Percentiles rank a stretch among this genome's conserved stretches.
These are phyloP conservation scores for Pestalotiopsis sp. DNA, from an alignment of 2,329 filamentous ascomycete genomes.

Conservation along the genomic window DNA sequence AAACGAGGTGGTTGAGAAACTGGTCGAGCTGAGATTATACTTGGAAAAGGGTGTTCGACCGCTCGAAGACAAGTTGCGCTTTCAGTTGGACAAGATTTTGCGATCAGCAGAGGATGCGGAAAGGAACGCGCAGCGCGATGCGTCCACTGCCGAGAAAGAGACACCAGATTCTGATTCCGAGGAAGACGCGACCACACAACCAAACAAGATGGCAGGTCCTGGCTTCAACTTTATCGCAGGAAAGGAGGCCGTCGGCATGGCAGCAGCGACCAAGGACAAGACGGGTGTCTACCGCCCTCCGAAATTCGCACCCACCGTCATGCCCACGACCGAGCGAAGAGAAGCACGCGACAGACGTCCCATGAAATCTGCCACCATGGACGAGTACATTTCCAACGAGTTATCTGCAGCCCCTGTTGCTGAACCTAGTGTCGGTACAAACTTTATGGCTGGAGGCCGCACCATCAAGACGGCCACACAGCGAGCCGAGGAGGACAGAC, in stretches of 20 bases:
- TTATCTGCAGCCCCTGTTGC: slow-evolving; percentile 80
- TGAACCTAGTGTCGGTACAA: slow-evolving; percentile 89
- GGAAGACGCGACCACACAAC: slow-evolving; percentile 19
- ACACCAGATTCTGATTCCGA: slow-evolving; percentile 37
- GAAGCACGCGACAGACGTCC: slow-evolving; percentile 64
- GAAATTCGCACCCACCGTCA: slow-evolving; percentile 81
- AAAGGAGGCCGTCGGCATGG: slow-evolving; percentile 33
- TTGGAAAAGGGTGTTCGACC: slow-evolving; percentile 91
- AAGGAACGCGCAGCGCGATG: slow-evolving; percentile 41
- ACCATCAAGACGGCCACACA: slow-evolving; percentile 78
- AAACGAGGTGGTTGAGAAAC: slow-evolving; percentile 76
- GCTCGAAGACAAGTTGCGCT: slow-evolving; percentile 86
- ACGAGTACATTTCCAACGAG: slow-evolving; percentile 89
- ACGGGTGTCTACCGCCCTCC: slow-evolving; percentile 88
- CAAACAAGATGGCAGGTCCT: slow-evolving; percentile 38
- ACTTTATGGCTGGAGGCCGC: slow-evolving; percentile 78
- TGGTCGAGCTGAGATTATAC: slow-evolving; percentile 90
- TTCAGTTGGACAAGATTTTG: slow-evolving; percentile 94
- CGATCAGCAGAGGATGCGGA: slow-evolving; percentile 80
- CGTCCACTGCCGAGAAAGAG: slow-evolving; percentile 35
- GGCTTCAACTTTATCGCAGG: slow-evolving; percentile 40
- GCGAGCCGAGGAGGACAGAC: slow-evolving; percentile 76
- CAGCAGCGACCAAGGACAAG: slow-evolving; percentile 38
- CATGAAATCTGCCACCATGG: slow-evolving; percentile 80
- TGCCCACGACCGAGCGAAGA: slow-evolving; percentile 70